Percentiles rank a stretch among this genome's conserved stretches.
phyloP scores from a whole-genome alignment of 805 yeast species.

The Wickerhamomyces subpelliculosus region DNA sequence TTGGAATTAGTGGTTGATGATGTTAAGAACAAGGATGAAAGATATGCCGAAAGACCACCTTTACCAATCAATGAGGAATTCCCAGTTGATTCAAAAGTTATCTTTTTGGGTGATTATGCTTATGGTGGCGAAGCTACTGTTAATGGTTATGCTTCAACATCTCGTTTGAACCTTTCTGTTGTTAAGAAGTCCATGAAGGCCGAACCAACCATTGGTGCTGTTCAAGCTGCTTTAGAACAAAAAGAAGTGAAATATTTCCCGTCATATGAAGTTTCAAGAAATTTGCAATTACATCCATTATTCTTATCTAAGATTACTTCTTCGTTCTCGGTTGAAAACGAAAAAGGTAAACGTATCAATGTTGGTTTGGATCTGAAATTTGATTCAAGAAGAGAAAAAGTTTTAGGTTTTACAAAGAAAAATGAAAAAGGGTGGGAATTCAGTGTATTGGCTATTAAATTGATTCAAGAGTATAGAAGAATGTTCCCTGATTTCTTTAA shows the following conservation, averaged over 20 bases:
- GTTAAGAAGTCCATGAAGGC: slow-evolving; percentile 35
- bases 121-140: slow-evolving; percentile 77
- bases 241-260: slow-evolving; percentile 54
- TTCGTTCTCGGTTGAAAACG: slow-evolving; percentile 52
- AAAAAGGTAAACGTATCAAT: slow-evolving; percentile 46
- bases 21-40: slow-evolving; percentile 64
- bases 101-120: slow-evolving; percentile 79
- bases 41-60: slow-evolving; percentile 69
- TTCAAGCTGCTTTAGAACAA: slow-evolving; percentile 51
- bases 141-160: slow-evolving; percentile 46
- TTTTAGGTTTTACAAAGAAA: slow-evolving; percentile 77
- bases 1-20: slow-evolving; percentile 71
- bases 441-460: slow-evolving; percentile 63
- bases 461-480: slow-evolving; percentile 53
- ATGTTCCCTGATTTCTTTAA: slow-evolving; percentile 59
- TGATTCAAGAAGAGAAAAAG: slow-evolving; percentile 74
- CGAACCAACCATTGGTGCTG: slow-evolving; percentile 63
- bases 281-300: slow-evolving; percentile 49
- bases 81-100: slow-evolving; percentile 63
- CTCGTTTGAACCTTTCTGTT: slow-evolving; percentile 46
- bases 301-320: slow-evolving; percentile 77
- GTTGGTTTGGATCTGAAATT: slow-evolving; percentile 82
- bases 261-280: slow-evolving; percentile 55
- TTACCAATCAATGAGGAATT: slow-evolving; percentile 75
- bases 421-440: slow-evolving; percentile 71